Percentiles rank a stretch among this genome's conserved stretches.
phyloP scores from a whole-genome alignment of 345 rosid species.

The Punica granatum region DNA sequence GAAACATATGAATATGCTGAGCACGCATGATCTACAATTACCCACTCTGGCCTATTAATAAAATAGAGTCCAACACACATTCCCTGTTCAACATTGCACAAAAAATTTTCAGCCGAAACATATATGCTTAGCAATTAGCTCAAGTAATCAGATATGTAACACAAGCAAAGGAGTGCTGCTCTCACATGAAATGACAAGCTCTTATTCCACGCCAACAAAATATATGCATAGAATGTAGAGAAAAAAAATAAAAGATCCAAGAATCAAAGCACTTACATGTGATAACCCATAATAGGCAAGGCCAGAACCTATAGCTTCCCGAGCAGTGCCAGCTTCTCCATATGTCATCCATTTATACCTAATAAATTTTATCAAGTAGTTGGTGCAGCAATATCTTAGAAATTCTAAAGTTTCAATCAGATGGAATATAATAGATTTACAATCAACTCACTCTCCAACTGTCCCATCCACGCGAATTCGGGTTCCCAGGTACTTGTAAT shows the following conservation, averaged over 20 bases:
- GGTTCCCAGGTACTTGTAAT: constrained; percentile 73
- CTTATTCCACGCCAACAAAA: not conserved
- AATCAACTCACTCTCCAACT: constrained; percentile 67
- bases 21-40: constrained; percentile 90
- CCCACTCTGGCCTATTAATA: constrained; percentile 87
- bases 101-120: not conserved
- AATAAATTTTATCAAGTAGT: constrained; percentile 1
- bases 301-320: constrained; percentile 84
- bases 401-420: constrained; percentile 1
- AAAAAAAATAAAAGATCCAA: too few relatives aligned
- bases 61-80: constrained; percentile 62
- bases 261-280: constrained; percentile 31
- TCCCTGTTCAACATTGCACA: constrained; percentile 42
- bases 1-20: constrained; percentile 85
- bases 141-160: not conserved
- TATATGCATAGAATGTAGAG: not conserved
- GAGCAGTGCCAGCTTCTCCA: constrained; percentile 65
- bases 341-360: constrained; percentile 92
- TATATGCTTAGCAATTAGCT: not conserved
- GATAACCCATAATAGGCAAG: constrained; percentile 51
- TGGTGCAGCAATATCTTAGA: not conserved
- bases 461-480: constrained; percentile 60
- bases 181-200: not conserved
- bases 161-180: not conserved
- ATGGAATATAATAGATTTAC: not conserved